Percentiles rank a stretch among this genome's conserved stretches.
phyloP scores from a whole-genome alignment of 441 rosid species.

The Pelargonium hybrid region DNA sequence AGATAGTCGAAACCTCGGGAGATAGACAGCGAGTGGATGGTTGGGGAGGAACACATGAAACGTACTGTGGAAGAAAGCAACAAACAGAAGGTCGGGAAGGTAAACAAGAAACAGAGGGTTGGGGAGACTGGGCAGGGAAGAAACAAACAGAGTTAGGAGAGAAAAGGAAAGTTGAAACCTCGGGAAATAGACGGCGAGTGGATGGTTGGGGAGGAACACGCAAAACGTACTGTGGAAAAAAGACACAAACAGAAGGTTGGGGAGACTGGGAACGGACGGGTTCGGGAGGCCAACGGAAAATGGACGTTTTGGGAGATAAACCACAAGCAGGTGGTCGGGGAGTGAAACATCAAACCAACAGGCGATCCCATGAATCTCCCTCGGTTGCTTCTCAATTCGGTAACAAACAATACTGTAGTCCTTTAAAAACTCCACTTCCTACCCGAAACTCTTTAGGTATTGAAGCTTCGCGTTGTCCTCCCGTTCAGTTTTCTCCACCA shows the following conservation, averaged over 20 bases:
- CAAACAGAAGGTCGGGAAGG: not conserved
- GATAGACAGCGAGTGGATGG: not conserved
- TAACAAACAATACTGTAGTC: no score
- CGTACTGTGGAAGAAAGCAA: not conserved
- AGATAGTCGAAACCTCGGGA: not conserved
- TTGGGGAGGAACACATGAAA: not conserved
- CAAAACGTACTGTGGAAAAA: no score
- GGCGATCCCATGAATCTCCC: not conserved
- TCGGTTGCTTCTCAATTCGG: no score
- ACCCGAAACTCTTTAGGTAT: no score
- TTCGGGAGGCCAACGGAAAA: not conserved
- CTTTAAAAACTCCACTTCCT: no score
- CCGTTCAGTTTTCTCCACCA: no score
- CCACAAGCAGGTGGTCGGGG: not conserved
- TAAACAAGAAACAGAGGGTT: not conserved
- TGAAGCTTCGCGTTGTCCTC: no score
- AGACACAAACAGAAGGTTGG: not conserved
- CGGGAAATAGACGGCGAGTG: not conserved
- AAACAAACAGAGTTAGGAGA: not conserved
- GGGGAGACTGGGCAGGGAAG: constrained; percentile 3
- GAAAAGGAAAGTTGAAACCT: not conserved
- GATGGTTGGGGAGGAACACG: no score
- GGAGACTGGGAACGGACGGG: not conserved
- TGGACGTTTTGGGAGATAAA: not conserved
- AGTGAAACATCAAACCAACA: not conserved